Conservation (phyloP, 2,329 filamentous ascomycete genomes). For the Hypoxylon sp. region DNA sequence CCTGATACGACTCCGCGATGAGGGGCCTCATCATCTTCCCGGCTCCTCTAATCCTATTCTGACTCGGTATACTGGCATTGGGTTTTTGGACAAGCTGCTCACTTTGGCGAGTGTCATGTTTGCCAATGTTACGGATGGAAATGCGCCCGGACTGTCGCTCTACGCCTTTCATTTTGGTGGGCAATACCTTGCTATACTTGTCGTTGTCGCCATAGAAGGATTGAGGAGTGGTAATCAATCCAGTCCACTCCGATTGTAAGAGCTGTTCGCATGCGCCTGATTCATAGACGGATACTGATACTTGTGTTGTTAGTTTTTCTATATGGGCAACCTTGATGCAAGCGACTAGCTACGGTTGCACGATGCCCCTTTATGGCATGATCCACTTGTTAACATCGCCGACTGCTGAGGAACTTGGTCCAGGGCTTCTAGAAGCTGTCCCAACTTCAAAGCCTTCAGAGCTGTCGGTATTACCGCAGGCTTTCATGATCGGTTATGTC, state of each 20-base stretch:
- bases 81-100: slow-evolving; percentile 35
- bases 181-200: slow-evolving; percentile 42
- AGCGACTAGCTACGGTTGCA: slow-evolving; percentile 40
- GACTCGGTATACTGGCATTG: slow-evolving; percentile 36
- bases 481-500: slow-evolving; percentile 35
- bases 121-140: slow-evolving; percentile 42
- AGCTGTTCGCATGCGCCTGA: background rate
- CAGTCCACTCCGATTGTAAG: slow-evolving; percentile 40
- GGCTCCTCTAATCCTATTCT: slow-evolving; percentile 39
- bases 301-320: slow-evolving; percentile 30
- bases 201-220: slow-evolving; percentile 39
- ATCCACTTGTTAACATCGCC: slow-evolving; percentile 37
- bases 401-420: slow-evolving; percentile 22
- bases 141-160: slow-evolving; percentile 33
- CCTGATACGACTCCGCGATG: slow-evolving; percentile 36
- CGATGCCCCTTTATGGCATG: slow-evolving; percentile 44
- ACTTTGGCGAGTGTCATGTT: slow-evolving; percentile 43
- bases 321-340: slow-evolving; percentile 42
- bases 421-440: slow-evolving; percentile 23
- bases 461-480: slow-evolving; percentile 28
- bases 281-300: slow-evolving; percentile 14
- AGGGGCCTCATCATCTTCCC: slow-evolving; percentile 39
- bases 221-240: slow-evolving; percentile 37
- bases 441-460: slow-evolving; percentile 20
- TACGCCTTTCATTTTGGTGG: slow-evolving; percentile 43